A percentile compares a stretch with the other conserved stretches of the same genome.
These are phyloP conservation scores for Tuber brumale DNA, from an alignment of 495 filamentous ascomycete species.

Conservation along the genomic window DNA sequence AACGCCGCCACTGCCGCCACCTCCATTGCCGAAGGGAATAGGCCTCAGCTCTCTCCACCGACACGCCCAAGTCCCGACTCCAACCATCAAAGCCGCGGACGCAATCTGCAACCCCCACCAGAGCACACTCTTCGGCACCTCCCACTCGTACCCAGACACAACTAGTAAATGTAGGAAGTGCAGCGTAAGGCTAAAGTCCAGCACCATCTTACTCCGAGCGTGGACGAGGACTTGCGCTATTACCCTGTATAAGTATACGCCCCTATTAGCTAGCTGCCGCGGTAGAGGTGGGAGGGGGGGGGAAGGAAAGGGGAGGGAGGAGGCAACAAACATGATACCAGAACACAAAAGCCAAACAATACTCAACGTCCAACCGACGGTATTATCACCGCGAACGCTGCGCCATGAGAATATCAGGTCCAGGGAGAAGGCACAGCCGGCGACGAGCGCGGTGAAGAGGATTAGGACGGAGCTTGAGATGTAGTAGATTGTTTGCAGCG, in stretches of 20 bases:
- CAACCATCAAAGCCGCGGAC: conserved; percentile 63
- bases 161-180: conserved; percentile 80
- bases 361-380: conserved; percentile 83
- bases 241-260: conserved; percentile 48
- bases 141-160: conserved; percentile 65
- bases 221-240: conserved; percentile 73
- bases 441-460: conserved; percentile 79
- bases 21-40: conserved; percentile 71
- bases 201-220: conserved; percentile 80
- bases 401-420: conserved; percentile 75
- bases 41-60: conserved; percentile 81
- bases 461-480: conserved; percentile 64
- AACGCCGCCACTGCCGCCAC: conserved; percentile 13
- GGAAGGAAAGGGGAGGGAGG: conserved; percentile 1
- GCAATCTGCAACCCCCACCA: conserved; percentile 81
- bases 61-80: conserved; percentile 79
- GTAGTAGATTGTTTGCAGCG: conserved; percentile 85
- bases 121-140: conserved; percentile 64
- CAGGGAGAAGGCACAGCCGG: conserved; percentile 62
- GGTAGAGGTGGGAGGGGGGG: no score
- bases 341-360: conserved; percentile 79
- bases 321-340: conserved; percentile 59
- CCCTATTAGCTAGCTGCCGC: conserved; percentile 3
- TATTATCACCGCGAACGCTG: conserved; percentile 78
- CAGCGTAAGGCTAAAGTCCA: conserved; percentile 86